Base-by-base conservation (phyloP, 2,329 filamentous ascomycete species). In the Exophiala alcalophila region DNA sequence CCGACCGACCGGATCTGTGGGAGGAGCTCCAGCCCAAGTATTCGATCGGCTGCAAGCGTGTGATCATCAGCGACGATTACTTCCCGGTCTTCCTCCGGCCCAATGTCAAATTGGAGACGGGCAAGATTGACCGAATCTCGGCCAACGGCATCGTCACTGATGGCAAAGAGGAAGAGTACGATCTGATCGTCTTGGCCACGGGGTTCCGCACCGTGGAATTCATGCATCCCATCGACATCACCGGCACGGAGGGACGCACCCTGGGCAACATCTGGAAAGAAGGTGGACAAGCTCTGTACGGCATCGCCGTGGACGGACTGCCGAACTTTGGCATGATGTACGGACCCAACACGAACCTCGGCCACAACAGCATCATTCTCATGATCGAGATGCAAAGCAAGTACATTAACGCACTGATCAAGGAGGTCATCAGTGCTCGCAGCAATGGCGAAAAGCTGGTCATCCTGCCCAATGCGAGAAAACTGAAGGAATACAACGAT, bases 171-270 rank as follows among this genome's bases (percentile, higher is more conserved):
- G 59, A 69, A 29, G 66, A 73, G 14, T 74, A 73, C 54, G 77
- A 81, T 53, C 58, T 80, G 12, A 67, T 81, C 10, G 63, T 81
- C 16, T 67, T 75, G 5, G 78, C 78, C 0, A 81, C 77, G 0
- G 78, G 78, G 0, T 81, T 81, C 64, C 66, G 70, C 16, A 74
- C 77, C 0, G 69, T 74, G 0, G 71, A 80, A 31, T 81, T 81
- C 59, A 69, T 81, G 65, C 67, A 74, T 51, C 76, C 76, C 0
- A 77, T 81, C 49, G 61, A 71, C 16, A 64, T 81, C 12, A 66
- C 61, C 7, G 77, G 77, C 4, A 53, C 57, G 0, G 56, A 66
- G 11, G 68, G 68, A 1, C 64, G 65, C 4, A 39, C 66, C 0
- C 59, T 80, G 14, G 56, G 61, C 0, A 66, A 74, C 6, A 65